Percentiles rank a stretch among this genome's conserved stretches.
Conservation (phyloP, 2,329 filamentous ascomycete species). For the Stemphylium vesicarium region DNA sequence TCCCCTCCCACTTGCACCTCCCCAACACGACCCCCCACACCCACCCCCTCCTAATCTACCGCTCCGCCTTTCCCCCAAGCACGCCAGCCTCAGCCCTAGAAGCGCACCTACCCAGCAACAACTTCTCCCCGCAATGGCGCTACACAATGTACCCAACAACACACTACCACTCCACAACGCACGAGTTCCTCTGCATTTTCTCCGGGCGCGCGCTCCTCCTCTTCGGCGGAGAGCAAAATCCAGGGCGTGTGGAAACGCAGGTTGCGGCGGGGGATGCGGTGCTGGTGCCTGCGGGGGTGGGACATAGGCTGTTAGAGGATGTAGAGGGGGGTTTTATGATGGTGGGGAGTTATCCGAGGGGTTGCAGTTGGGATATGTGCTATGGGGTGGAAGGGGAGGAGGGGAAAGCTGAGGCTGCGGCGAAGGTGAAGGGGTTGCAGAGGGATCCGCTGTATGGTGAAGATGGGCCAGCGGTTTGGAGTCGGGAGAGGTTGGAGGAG, state of each 20-base stretch:
- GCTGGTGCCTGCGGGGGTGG: constrained; percentile 69
- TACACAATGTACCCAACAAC: constrained; percentile 71
- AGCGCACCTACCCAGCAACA: constrained; percentile 59
- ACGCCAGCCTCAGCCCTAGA: constrained; percentile 61
- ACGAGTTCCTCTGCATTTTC: constrained; percentile 69
- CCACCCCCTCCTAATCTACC: constrained; percentile 71
- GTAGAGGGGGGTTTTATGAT: constrained; percentile 64
- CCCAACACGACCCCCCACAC: constrained; percentile 71
- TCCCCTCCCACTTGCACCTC: constrained; percentile 62
- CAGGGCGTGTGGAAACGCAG: constrained; percentile 60
- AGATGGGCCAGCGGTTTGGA: constrained; percentile 35
- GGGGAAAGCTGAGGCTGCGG: constrained; percentile 58
- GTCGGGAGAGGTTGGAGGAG: constrained; percentile 23
- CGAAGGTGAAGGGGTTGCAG: constrained; percentile 61
- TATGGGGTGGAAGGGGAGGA: constrained; percentile 65
- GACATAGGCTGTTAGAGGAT: constrained; percentile 68
- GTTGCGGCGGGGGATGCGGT: constrained; percentile 68
- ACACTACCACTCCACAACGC: constrained; percentile 72
- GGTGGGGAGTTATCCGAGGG: constrained; percentile 69
- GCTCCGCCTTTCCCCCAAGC: constrained; percentile 59
- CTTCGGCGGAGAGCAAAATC: constrained; percentile 70
- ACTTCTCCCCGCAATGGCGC: constrained; percentile 67
- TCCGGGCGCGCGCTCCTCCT: constrained; percentile 66
- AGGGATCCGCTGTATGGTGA: constrained; percentile 60
- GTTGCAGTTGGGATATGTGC: constrained; percentile 72